Conservation (phyloP, 345 rosid species). For the Trapa bicornis region DNA sequence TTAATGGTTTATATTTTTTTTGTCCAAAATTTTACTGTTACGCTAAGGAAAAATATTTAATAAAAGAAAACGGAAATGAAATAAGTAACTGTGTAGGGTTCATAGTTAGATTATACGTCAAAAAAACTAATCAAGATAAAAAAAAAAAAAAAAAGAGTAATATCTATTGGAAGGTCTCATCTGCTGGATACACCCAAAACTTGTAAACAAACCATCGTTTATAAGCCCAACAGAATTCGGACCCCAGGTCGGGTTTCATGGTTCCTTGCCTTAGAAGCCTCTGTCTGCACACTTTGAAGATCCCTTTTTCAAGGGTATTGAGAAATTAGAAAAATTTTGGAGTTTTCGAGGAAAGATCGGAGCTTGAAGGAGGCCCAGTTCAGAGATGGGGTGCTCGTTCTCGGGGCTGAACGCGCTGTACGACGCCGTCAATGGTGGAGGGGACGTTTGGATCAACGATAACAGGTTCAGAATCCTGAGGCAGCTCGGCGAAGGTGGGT, state of each 20-base stretch:
- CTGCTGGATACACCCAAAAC: no score
- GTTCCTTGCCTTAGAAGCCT: neutral
- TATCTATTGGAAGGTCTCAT: neutral
- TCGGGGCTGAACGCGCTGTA: constrained; percentile 88
- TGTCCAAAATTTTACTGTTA: no score
- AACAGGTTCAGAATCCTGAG: constrained; percentile 73
- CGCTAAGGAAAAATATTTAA: no score
- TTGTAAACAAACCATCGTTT: neutral
- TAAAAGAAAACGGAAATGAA: no score
- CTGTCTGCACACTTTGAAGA: neutral
- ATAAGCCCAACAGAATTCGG: neutral
- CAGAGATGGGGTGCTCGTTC: constrained; percentile 66
- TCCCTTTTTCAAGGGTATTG: constrained; percentile 13
- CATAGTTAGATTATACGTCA: no score
- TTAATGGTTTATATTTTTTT: no score
- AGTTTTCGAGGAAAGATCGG: neutral
- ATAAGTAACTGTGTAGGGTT: no score
- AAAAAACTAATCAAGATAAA: no score
- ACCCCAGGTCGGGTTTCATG: neutral
- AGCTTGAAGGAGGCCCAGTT: no score
- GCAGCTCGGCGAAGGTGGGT: constrained; percentile 99
- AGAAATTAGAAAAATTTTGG: constrained; percentile 13
- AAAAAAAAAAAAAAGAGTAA: no score
- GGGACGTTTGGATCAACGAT: constrained; percentile 26
- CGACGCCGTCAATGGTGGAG: constrained; percentile 41